A percentile compares a stretch with the other conserved stretches of the same genome.
Conservation (phyloP, 345 rosid species). For the Linum tenue region DNA sequence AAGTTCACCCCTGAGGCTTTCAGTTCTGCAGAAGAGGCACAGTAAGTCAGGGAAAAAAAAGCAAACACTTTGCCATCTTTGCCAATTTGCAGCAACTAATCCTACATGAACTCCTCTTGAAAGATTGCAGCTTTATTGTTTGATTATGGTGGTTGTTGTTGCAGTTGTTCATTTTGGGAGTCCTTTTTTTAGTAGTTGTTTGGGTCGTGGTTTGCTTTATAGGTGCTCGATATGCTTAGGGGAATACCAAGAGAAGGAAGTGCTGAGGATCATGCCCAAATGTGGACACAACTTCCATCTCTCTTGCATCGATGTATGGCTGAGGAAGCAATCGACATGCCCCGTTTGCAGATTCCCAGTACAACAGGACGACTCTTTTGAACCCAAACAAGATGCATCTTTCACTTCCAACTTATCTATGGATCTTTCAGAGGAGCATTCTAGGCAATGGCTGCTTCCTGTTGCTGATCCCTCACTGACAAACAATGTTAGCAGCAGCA, state of each 20-base stretch:
- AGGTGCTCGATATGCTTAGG: conserved; percentile 71
- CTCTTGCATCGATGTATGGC: conserved; percentile 58
- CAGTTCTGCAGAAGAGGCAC: conserved; percentile 45
- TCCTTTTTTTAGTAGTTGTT: not conserved
- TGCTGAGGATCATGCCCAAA: conserved; percentile 56
- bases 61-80: not conserved
- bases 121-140: too few species aligned
- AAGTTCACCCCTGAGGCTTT: conserved; percentile 40
- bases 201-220: conserved; percentile 4
- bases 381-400: conserved; percentile 14
- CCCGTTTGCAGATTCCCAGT: conserved; percentile 56
- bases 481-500: too few species aligned
- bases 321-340: conserved; percentile 56
- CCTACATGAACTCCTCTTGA: not conserved
- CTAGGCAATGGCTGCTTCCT: too few species aligned
- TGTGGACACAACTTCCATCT: conserved; percentile 65
- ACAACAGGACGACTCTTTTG: conserved; percentile 20
- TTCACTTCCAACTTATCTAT: too few species aligned
- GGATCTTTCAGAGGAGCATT: too few species aligned
- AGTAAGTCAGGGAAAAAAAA: conserved; percentile 33
- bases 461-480: too few species aligned
- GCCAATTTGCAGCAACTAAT: not conserved
- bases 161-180: not conserved
- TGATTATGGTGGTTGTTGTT: too few species aligned
- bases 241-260: conserved; percentile 60